Conservation (phyloP, 1,284 basidiomycete species). For the Mycena sp. region DNA sequence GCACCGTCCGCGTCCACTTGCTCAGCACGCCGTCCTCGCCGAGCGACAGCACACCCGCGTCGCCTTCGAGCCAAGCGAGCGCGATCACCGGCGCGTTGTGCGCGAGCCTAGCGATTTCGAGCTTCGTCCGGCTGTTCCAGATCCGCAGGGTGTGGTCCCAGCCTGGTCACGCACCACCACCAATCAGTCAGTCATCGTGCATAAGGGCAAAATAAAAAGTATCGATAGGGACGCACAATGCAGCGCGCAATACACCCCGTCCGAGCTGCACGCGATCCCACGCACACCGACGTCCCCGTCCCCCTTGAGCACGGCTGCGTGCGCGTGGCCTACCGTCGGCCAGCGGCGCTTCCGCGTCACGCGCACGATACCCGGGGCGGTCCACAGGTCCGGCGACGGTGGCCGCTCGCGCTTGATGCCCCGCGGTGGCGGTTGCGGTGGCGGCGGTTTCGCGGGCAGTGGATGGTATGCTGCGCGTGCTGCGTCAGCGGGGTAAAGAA, state of each 20-base stretch:
- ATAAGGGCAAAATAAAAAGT: neutral
- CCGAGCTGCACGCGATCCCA: constrained; percentile 54
- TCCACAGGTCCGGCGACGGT: constrained; percentile 12
- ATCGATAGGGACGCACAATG: constrained; percentile 53
- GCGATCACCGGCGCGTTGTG: constrained; percentile 53
- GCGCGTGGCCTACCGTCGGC: constrained; percentile 39
- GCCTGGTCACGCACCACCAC: constrained; percentile 42
- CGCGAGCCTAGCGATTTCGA: constrained; percentile 54
- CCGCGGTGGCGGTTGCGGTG: constrained; percentile 14
- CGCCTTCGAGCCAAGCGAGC: constrained; percentile 65
- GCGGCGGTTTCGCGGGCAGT: constrained; percentile 19
- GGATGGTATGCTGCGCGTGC: constrained; percentile 5
- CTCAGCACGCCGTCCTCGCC: constrained; percentile 64
- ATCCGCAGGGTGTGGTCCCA: constrained; percentile 67
- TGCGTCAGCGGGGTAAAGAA: neutral
- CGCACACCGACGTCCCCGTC: constrained; percentile 53
- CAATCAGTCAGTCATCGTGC: neutral
- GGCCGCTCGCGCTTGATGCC: constrained; percentile 45
- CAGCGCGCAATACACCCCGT: constrained; percentile 59
- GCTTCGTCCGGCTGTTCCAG: constrained; percentile 52
- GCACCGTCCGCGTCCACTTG: constrained; percentile 65
- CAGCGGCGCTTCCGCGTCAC: constrained; percentile 26
- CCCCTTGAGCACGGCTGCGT: constrained; percentile 51
- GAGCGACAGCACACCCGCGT: constrained; percentile 56
- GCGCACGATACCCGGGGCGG: constrained; percentile 10